A percentile compares a stretch with the other conserved stretches of the same genome.
phyloP scores from a whole-genome alignment of 768 basidiomycete genomes.

The Tephrocybe sp. region DNA sequence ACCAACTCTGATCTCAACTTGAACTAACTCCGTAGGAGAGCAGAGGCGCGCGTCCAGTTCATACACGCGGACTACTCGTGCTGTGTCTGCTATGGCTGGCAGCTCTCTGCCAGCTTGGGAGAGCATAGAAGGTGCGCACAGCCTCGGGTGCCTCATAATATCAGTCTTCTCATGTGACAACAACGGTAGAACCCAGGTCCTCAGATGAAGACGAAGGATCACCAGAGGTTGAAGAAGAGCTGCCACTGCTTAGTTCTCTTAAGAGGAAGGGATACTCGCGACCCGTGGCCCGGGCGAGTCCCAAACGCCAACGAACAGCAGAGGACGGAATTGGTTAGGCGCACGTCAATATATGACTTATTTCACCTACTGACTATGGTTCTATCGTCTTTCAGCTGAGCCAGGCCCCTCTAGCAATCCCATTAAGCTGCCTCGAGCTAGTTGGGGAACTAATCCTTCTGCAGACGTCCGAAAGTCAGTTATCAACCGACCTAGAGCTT shows the following conservation, averaged over 20 bases:
- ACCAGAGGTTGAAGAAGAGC: conserved; percentile 9
- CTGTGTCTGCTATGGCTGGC: conserved; percentile 1
- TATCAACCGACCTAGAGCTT: neutral
- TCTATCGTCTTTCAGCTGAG: neutral
- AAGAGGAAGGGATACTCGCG: conserved; percentile 11
- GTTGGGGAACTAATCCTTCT: neutral
- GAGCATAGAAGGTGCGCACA: conserved; percentile 4
- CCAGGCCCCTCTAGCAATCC: neutral
- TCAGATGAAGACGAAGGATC: conserved; percentile 12
- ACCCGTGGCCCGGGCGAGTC: neutral
- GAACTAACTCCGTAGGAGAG: neutral
- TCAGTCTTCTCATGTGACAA: neutral
- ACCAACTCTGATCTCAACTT: neutral
- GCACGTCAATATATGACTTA: neutral
- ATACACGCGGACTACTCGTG: neutral
- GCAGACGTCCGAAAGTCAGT: neutral
- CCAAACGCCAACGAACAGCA: conserved; percentile 13
- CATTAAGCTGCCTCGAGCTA: neutral
- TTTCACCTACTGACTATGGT: neutral
- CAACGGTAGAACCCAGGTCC: conserved; percentile 16
- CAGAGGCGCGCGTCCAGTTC: conserved; percentile 3
- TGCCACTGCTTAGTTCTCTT: neutral
- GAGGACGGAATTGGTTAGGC: neutral
- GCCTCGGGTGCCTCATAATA: too few species aligned
- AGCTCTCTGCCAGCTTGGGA: conserved; percentile 9